Evolutionary conservation across 345 rosid genomes (phyloP).

Genomic region (Clausena lansium): DNA sequence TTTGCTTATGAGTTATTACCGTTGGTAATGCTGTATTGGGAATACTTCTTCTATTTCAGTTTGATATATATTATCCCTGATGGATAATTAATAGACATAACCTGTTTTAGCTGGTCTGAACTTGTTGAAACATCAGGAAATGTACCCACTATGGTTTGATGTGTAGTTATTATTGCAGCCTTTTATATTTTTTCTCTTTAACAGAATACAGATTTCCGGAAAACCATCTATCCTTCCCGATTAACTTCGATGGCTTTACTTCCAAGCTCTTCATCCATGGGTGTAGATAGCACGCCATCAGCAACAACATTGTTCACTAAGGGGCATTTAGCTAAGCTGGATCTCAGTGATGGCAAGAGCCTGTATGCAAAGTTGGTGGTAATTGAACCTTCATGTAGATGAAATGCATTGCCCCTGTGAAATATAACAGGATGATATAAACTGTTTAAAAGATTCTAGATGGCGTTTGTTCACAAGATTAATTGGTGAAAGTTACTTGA

Average conservation of each 20-base stretch:
- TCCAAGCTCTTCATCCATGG: conserved; percentile 47
- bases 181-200: neutral
- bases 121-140: neutral
- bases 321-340: conserved; percentile 68
- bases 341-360: conserved; percentile 66
- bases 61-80: too few species aligned
- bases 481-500: neutral
- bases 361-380: conserved; percentile 89
- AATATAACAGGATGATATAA: neutral
- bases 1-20: too few species aligned
- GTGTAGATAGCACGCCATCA: conserved; percentile 40
- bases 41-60: too few species aligned
- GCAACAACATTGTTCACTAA: conserved; percentile 33
- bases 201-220: conserved; percentile 59
- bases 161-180: neutral
- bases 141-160: neutral
- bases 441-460: neutral
- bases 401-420: neutral
- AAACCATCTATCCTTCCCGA: conserved; percentile 65
- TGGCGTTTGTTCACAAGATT: neutral
- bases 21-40: too few species aligned
- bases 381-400: conserved; percentile 31
- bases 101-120: too few species aligned
- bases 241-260: conserved; percentile 69
- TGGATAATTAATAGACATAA: too few species aligned